Base-by-base conservation (phyloP, 371 early-diverging fungal species). In the Mortierella sp. region DNA sequence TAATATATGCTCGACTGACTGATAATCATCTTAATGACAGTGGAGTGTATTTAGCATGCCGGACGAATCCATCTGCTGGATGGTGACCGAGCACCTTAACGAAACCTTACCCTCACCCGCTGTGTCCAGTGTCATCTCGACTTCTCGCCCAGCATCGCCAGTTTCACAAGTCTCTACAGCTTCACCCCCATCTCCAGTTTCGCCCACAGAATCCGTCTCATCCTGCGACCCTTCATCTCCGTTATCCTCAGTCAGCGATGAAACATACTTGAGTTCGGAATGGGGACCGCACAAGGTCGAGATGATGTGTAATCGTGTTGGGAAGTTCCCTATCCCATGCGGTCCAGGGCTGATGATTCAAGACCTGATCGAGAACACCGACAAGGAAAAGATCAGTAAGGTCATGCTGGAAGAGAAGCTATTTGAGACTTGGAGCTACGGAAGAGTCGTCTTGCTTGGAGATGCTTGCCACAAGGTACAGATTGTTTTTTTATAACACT, bases 321-420 rank as follows among this genome's bases (percentile, higher is more conserved):
- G 54, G 19, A 34, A 50, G 19, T 68, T 68, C 28, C 60, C 68
- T 1, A 56, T 68, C n/a, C 68, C 68, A 5, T 67, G 67, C 26
- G 67, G 67, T 4, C 60, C 55, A 3, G 56, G 51, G 37, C 34
- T 68, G 28, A 56, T 39, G 14, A 32, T 68, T 27, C 19, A 34
- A 17, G 68, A 68, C 31, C 28, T 68, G 43, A 60, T 68, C 31
- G 55, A 55, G 17, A 28, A 48, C 12, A 68, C 68, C 6, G 50
- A 41, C 6, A 27, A 49, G 6, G 60, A 60, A 15, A 60, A 50
- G 46, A 60, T 68, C 55, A 59, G 60, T 4, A 59, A 60, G 30
- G 68, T 67, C 31, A 67, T 67, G 68, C 39, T 67, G 49, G 68
- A 68, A 21, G 68, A 68, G 27, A 68, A 68, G 56, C 28, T 68